Evolutionary conservation across 1,284 basidiomycete species (phyloP).

Genomic region (Leccinum pachyderme): DNA sequence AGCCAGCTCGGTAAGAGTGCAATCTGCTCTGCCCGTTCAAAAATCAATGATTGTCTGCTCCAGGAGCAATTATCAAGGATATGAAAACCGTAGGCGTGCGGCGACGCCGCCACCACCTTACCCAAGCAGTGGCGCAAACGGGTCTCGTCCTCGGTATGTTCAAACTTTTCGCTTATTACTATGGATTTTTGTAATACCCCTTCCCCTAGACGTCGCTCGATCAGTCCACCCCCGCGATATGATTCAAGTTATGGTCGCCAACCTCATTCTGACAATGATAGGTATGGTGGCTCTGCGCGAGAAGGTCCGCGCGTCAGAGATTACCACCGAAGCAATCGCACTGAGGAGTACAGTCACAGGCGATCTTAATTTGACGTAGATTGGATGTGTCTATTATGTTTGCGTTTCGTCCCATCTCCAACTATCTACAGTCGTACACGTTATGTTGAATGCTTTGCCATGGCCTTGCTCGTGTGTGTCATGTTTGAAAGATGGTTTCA

Average conservation of each 20-base stretch:
- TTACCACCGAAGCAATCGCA: slow-evolving; percentile 60
- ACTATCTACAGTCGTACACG: slow-evolving; percentile 4
- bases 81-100: slow-evolving; percentile 51
- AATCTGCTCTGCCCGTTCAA: not conserved
- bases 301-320: slow-evolving; percentile 49
- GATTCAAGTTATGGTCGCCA: slow-evolving; percentile 42
- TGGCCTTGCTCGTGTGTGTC: slow-evolving; percentile 3
- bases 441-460: slow-evolving; percentile 1
- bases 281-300: slow-evolving; percentile 38
- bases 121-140: slow-evolving; percentile 40
- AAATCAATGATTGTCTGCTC: slow-evolving; percentile 2
- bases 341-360: slow-evolving; percentile 40
- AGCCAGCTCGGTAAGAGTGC: slow-evolving; percentile 46
- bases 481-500: too few relatives aligned
- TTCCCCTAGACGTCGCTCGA: slow-evolving; percentile 61
- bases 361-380: slow-evolving; percentile 30
- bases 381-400: not conserved
- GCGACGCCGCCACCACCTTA: slow-evolving; percentile 56
- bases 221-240: slow-evolving; percentile 56
- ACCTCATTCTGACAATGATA: slow-evolving; percentile 43
- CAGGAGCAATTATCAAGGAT: slow-evolving; percentile 46
- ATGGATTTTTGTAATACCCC: not conserved
- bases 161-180: not conserved
- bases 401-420: slow-evolving; percentile 2
- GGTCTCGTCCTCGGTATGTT: slow-evolving; percentile 53